Evolutionary conservation across 257 asterid species (phyloP).

Genomic region (Salvia miltiorrhiza): DNA sequence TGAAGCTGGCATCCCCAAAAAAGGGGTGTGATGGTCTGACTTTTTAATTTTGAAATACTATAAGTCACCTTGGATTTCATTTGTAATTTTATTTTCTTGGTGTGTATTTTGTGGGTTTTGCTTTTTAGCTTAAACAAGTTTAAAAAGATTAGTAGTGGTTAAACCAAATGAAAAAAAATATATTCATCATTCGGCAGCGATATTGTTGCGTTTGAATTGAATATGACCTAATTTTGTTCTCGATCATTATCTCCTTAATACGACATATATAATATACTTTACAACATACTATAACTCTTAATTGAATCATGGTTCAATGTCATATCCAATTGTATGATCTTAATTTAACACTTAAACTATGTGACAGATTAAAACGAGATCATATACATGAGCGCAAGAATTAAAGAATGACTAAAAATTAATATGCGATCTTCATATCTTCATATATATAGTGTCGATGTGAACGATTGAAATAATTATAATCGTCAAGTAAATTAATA

Average conservation of each 20-base stretch:
- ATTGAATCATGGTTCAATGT: too few species aligned
- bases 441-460: too few species aligned
- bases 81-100: neutral
- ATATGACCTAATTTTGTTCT: too few species aligned
- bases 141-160: neutral
- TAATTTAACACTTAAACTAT: neutral
- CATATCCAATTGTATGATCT: neutral
- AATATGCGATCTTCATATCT: too few species aligned
- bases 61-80: neutral
- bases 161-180: neutral
- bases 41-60: neutral
- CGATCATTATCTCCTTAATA: too few species aligned
- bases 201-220: neutral
- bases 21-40: neutral
- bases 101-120: neutral
- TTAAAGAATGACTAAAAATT: too few species aligned
- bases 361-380: neutral
- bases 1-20: constrained; percentile 22
- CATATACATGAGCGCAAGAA: too few species aligned
- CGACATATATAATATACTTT: too few species aligned
- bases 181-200: neutral
- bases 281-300: too few species aligned
- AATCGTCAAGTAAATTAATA: too few species aligned
- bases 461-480: too few species aligned
- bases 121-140: neutral